Conservation (phyloP, 2,329 filamentous ascomycete genomes). For the Aspergillus jensenii region DNA sequence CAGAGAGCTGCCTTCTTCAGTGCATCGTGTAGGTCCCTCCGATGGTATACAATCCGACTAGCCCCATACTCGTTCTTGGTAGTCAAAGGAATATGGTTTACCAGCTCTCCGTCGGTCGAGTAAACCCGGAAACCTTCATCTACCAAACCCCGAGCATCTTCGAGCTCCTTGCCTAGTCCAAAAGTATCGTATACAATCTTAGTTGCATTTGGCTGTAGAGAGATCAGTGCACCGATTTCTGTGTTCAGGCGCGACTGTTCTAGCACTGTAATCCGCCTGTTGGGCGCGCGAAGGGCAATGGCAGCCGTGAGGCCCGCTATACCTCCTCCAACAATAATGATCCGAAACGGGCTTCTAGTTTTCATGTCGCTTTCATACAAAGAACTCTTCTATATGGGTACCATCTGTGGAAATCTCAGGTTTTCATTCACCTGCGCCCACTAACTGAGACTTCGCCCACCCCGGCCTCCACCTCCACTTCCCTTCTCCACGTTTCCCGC, state of each 20-base stretch:
- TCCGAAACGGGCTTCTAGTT: slow-evolving; percentile 31
- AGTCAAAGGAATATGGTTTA: slow-evolving; percentile 18
- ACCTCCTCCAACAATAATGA: slow-evolving; percentile 52
- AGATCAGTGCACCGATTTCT: slow-evolving; percentile 53
- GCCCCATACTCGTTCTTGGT: slow-evolving; percentile 20
- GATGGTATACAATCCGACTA: slow-evolving; percentile 23
- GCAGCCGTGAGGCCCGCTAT: slow-evolving; percentile 36
- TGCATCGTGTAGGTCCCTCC: slow-evolving; percentile 24
- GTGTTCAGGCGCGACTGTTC: slow-evolving; percentile 29
- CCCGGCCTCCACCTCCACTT: not conserved
- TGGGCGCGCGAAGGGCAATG: slow-evolving; percentile 26
- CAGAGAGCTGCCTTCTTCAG: slow-evolving; percentile 15
- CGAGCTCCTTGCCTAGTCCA: slow-evolving; percentile 3
- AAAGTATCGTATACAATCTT: slow-evolving; percentile 4
- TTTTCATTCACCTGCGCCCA: not conserved
- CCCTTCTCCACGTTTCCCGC: not conserved
- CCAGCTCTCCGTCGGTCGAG: slow-evolving; percentile 21
- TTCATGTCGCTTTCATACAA: not conserved
- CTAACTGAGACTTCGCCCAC: not conserved
- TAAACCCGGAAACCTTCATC: slow-evolving; percentile 27
- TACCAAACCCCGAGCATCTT: slow-evolving; percentile 13
- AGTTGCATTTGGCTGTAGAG: slow-evolving; percentile 39
- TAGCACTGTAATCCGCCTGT: slow-evolving; percentile 23
- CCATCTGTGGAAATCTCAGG: not conserved
- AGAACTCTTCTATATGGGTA: too few relatives aligned